Evolutionary conservation across 2,329 filamentous ascomycete species (phyloP), one percentile per base, ranked within the genome.

Genomic region (Conoideocrella luteorostrata): DNA sequence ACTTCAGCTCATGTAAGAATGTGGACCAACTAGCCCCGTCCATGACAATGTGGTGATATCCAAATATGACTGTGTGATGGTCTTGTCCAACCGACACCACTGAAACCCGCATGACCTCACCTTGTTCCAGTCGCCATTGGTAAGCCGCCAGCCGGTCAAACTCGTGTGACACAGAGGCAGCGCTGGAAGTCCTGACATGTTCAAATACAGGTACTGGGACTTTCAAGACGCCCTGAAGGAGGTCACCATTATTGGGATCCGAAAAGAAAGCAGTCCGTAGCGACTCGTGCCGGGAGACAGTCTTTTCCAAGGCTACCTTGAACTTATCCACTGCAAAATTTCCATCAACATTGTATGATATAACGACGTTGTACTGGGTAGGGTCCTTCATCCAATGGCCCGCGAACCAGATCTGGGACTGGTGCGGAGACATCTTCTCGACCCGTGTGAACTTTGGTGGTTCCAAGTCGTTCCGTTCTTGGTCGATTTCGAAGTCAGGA

Each of bases 21-120:
- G 9, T 68, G 49, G 4, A 64, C 64, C 35, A 70, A 70, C 29
- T 66, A 47, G 1, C 68, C 71, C n/a, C n/a, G 47, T 78, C 75
- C 61, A 77, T 65, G 26, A 62, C 56, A 29, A 78, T 75, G 49
- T 77, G 72, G 46, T 76, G 72, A 36, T 61, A 63, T 1, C 57
- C 57, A 5, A 77, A 37, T 0, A 78, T 30, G 4, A 76, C 46
- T 49, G 58, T 66, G 45, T 72, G 66, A 1, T 41, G 0, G 10
- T 54, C 52, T 1, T 65, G 48, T 9, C 66, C 62, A 5, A 49
- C 12, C 7, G 36, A 39, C 11, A 39, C 12, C 23, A 50, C n/a
- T 10, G 28, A 13, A 10, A 39, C 9, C 3, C 36, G 36, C 11
- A 39, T 26, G 21, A 28, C 12, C 15, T 28, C 36, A 17, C 34